Percentiles rank a stretch among this genome's conserved stretches.
Evolutionary conservation across 83 land plant genomes (phyloP).

Genomic region (Diphasiastrum complanatum): DNA sequence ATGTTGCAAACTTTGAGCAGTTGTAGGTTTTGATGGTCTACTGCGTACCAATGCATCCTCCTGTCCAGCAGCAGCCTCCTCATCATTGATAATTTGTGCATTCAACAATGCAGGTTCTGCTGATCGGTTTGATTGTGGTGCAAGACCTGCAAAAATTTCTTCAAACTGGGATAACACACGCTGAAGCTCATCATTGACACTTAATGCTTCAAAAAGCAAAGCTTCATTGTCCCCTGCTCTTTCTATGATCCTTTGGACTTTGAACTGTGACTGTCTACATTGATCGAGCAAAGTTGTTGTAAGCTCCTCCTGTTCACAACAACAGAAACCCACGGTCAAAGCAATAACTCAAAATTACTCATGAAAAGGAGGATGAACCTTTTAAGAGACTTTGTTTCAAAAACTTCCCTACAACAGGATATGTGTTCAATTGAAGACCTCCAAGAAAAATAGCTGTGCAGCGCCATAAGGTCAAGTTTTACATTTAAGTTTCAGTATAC

Average conservation of each 20-base stretch:
- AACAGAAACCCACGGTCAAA: no score
- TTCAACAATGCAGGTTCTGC: constrained; percentile 2
- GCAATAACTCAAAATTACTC: no score
- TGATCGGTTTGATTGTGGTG: constrained; percentile 9
- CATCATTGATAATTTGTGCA: constrained; percentile 17
- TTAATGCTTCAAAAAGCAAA: constrained; percentile 74
- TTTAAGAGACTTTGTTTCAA: no score
- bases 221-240: constrained; percentile 78
- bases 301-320: constrained; percentile 78
- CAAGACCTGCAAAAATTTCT: constrained; percentile 31
- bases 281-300: constrained; percentile 84
- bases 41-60: constrained; percentile 23
- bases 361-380: no score
- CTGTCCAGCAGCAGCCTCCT: constrained; percentile 11
- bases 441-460: no score
- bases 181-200: constrained; percentile 87
- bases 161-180: constrained; percentile 66
- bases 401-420: no score
- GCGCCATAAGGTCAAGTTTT: no score
- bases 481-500: no score
- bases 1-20: constrained; percentile 6
- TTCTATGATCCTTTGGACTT: constrained; percentile 74
- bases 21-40: neutral
- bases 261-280: constrained; percentile 64
- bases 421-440: no score